Percentiles rank a stretch among this genome's conserved stretches.
Conservation (phyloP, 352 stramenopile species). For the Phytopythium helicoides region DNA sequence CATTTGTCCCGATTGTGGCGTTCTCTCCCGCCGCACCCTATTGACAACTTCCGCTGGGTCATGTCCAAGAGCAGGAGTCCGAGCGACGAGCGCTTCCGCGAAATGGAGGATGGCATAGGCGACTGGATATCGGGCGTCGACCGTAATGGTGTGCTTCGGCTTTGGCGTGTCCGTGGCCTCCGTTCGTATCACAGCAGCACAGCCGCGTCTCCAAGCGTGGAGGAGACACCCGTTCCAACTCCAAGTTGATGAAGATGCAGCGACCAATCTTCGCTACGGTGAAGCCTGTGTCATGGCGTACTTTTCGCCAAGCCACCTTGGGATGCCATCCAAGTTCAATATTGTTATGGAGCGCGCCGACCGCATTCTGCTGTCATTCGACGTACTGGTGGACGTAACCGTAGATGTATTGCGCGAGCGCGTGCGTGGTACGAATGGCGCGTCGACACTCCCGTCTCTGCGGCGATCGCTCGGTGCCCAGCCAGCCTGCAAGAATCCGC, state of each 20-base stretch:
- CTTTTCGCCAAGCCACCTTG: conserved; percentile 73
- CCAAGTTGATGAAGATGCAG: conserved; percentile 44
- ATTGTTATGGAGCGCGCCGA: conserved; percentile 75
- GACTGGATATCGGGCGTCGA: conserved; percentile 82
- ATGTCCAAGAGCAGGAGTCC: conserved; percentile 81
- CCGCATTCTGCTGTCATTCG: conserved; percentile 75
- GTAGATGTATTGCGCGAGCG: neutral
- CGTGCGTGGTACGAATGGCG: neutral
- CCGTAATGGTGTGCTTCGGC: conserved; percentile 50
- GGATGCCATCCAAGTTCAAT: conserved; percentile 65
- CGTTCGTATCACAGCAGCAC: conserved; percentile 1
- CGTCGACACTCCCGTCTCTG: neutral
- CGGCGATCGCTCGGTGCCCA: conserved; percentile 14
- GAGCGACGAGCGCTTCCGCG: conserved; percentile 71
- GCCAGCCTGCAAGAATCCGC: conserved; percentile 41
- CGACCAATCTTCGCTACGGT: conserved; percentile 23
- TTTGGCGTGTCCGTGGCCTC: conserved; percentile 60
- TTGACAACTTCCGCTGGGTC: conserved; percentile 76
- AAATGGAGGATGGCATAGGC: conserved; percentile 34
- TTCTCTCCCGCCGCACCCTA: conserved; percentile 53
- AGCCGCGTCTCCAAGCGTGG: conserved; percentile 26
- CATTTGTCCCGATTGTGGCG: conserved; percentile 35
- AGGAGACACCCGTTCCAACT: conserved; percentile 66
- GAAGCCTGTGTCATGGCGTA: conserved; percentile 80
- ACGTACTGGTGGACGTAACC: conserved; percentile 36